Percentiles rank a stretch among this genome's conserved stretches.
These are phyloP conservation scores for Grosmannia serpens DNA, from an alignment of 2,329 filamentous ascomycete species.

Conservation along the genomic window DNA sequence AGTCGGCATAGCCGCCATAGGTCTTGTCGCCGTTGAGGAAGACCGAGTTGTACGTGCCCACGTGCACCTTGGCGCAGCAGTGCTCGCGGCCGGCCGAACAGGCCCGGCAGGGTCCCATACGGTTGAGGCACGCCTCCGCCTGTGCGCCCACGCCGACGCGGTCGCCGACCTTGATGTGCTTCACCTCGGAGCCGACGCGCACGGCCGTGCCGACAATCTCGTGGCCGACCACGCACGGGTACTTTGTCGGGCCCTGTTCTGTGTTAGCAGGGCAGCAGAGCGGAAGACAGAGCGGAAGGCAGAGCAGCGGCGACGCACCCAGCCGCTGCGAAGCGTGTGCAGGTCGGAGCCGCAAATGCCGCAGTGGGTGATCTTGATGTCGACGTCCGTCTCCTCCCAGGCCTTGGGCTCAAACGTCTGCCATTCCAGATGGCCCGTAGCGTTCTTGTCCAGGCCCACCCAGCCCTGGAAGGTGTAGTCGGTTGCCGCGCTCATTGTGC, in stretches of 20 bases:
- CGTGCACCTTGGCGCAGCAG: slow-evolving; percentile 43
- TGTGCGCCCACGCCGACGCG: slow-evolving; percentile 61
- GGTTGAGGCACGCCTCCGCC: slow-evolving; percentile 25
- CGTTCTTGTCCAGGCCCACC: not conserved
- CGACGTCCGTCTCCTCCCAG: slow-evolving; percentile 80
- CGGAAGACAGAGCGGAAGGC: slow-evolving; percentile 31
- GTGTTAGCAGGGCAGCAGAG: not conserved
- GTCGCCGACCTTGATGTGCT: slow-evolving; percentile 45
- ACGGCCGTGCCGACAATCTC: slow-evolving; percentile 62
- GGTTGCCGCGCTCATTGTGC: not conserved
- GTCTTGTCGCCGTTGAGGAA: slow-evolving; percentile 38
- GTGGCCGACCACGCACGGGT: slow-evolving; percentile 10
- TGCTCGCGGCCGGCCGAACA: slow-evolving; percentile 57
- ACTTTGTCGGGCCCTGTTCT: too few relatives aligned
- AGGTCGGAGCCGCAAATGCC: slow-evolving; percentile 65
- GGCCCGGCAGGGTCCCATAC: slow-evolving; percentile 38
- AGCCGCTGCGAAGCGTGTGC: slow-evolving; percentile 58
- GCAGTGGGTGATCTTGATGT: slow-evolving; percentile 75
- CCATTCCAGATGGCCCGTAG: slow-evolving; percentile 21
- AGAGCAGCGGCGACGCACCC: slow-evolving; percentile 33
- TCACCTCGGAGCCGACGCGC: slow-evolving; percentile 55
- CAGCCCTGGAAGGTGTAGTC: not conserved
- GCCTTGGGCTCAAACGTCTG: slow-evolving; percentile 62
- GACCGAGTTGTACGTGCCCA: slow-evolving; percentile 47
- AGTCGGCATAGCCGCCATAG: slow-evolving; percentile 36